These are phyloP conservation scores for Chenopodium album DNA, from an alignment of 148 eudicot genomes.

Conservation along the genomic window DNA sequence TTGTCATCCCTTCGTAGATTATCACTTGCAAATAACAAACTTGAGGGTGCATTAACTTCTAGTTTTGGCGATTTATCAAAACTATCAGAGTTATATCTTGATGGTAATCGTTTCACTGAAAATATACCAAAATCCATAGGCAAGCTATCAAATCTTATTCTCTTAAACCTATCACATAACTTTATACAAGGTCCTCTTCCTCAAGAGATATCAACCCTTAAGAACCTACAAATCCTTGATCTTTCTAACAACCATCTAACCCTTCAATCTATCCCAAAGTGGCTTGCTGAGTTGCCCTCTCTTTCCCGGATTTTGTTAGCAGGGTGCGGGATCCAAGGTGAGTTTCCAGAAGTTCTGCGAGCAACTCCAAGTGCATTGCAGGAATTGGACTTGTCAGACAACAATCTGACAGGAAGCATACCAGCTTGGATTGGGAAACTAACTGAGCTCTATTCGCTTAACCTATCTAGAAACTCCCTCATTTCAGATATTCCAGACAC, in stretches of 20 bases:
- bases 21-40: conserved; percentile 43
- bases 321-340: conserved; percentile 43
- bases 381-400: conserved; percentile 51
- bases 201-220: conserved; percentile 38
- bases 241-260: conserved; percentile 45
- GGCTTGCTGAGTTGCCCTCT: conserved; percentile 46
- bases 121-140: conserved; percentile 41
- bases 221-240: conserved; percentile 37
- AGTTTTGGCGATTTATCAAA: conserved; percentile 38
- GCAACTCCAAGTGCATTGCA: conserved; percentile 28
- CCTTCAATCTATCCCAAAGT: conserved; percentile 40
- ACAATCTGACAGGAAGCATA: conserved; percentile 45
- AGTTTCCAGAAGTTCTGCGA: conserved; percentile 31
- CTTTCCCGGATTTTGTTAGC: conserved; percentile 37
- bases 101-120: conserved; percentile 44
- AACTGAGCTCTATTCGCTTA: conserved; percentile 38
- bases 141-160: conserved; percentile 35
- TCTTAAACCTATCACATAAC: conserved; percentile 39
- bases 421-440: conserved; percentile 51
- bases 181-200: conserved; percentile 53
- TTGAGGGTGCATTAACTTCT: conserved; percentile 49
- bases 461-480: conserved; percentile 46
- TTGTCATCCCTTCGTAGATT: conserved; percentile 44
- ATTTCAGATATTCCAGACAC: conserved; percentile 39
- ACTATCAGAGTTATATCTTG: conserved; percentile 41